Evolutionary conservation across 1,284 basidiomycete genomes (phyloP).

Genomic region (Moniliella sp.): DNA sequence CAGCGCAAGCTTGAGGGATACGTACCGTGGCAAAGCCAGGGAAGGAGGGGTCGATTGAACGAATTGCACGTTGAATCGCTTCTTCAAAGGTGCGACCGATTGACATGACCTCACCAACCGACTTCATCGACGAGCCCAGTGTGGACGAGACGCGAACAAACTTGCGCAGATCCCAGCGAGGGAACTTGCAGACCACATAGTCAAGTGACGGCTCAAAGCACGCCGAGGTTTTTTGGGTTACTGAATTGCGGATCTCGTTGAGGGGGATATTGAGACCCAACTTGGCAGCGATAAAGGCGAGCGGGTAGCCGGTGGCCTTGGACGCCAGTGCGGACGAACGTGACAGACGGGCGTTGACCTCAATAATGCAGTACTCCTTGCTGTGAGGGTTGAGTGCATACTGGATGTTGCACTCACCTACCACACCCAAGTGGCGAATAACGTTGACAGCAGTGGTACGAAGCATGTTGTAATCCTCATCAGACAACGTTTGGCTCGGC

Average conservation of each 20-base stretch:
- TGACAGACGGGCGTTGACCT: slow-evolving; percentile 96
- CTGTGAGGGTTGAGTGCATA: slow-evolving; percentile 87
- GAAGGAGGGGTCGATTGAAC: slow-evolving; percentile 84
- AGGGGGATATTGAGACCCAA: slow-evolving; percentile 85
- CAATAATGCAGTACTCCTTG: slow-evolving; percentile 94
- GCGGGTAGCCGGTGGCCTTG: slow-evolving; percentile 91
- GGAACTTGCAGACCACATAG: slow-evolving; percentile 93
- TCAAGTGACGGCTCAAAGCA: slow-evolving; percentile 96
- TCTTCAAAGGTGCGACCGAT: slow-evolving; percentile 95
- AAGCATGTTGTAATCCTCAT: slow-evolving; percentile 94
- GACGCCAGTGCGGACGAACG: slow-evolving; percentile 91
- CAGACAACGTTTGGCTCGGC: slow-evolving; percentile 68
- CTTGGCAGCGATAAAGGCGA: slow-evolving; percentile 95
- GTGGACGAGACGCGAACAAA: slow-evolving; percentile 43
- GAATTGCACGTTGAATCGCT: slow-evolving; percentile 89
- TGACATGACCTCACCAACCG: slow-evolving; percentile 95
- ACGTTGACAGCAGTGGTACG: slow-evolving; percentile 93
- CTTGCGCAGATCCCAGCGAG: slow-evolving; percentile 95
- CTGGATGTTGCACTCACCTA: slow-evolving; percentile 97
- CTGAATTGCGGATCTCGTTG: slow-evolving; percentile 90
- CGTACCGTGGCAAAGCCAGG: slow-evolving; percentile 65
- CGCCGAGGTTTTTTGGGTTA: slow-evolving; percentile 81
- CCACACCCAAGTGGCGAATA: slow-evolving; percentile 82
- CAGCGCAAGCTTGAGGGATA: background rate
- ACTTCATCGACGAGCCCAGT: slow-evolving; percentile 49